These are phyloP conservation scores for Podospora pseudocomata DNA, from an alignment of 495 filamentous ascomycete species.

Conservation along the genomic window DNA sequence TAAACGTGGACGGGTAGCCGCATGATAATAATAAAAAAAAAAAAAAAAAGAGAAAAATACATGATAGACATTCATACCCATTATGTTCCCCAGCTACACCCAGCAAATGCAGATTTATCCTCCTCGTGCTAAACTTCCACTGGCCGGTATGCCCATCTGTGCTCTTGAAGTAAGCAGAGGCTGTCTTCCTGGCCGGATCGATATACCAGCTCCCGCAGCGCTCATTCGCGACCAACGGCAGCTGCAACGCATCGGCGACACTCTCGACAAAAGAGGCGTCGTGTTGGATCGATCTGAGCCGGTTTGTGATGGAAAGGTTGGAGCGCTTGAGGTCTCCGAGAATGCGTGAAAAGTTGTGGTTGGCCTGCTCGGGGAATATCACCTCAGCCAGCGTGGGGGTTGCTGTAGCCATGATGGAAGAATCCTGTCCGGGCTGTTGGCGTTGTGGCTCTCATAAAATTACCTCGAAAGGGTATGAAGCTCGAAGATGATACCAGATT, in stretches of 20 bases:
- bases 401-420: background rate
- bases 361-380: slow-evolving; percentile 49
- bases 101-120: slow-evolving; percentile 81
- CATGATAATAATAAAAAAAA: background rate
- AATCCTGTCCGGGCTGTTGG: background rate
- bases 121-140: slow-evolving; percentile 81
- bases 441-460: background rate
- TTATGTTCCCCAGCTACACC: slow-evolving; percentile 54
- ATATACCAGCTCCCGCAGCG: slow-evolving; percentile 97
- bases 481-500: background rate
- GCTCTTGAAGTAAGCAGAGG: slow-evolving; percentile 91
- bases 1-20: background rate
- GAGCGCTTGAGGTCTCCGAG: slow-evolving; percentile 62
- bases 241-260: slow-evolving; percentile 46
- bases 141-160: slow-evolving; percentile 90
- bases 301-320: slow-evolving; percentile 74
- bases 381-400: slow-evolving; percentile 37
- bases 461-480: background rate
- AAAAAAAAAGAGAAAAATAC: background rate
- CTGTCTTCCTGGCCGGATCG: slow-evolving; percentile 57
- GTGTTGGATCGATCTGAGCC: slow-evolving; percentile 65
- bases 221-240: slow-evolving; percentile 92
- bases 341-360: slow-evolving; percentile 51
- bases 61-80: slow-evolving; percentile 50
- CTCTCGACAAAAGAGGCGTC: slow-evolving; percentile 65